Evolutionary conservation across 257 asterid species (phyloP).

Genomic region (Thymus mandschuricus): DNA sequence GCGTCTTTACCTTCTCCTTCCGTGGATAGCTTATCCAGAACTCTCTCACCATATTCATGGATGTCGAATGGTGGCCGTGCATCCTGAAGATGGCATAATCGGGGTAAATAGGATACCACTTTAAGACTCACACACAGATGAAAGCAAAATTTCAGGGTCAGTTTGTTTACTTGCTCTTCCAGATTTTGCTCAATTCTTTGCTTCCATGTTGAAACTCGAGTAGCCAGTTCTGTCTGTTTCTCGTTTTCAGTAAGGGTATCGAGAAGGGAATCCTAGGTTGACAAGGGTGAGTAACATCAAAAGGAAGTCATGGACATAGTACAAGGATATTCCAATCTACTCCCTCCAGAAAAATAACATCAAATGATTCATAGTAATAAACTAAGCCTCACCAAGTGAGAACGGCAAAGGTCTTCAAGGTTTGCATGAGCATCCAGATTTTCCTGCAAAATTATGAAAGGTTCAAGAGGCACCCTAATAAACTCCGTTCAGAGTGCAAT

Average conservation of each 20-base stretch:
- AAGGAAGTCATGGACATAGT: background rate
- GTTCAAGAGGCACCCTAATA: conserved; percentile 5
- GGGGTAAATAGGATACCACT: conserved; percentile 33
- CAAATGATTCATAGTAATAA: conserved; percentile 15
- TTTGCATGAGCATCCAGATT: conserved; percentile 50
- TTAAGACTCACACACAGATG: conserved; percentile 12
- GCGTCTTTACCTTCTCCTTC: conserved; percentile 42
- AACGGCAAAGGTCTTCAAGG: conserved; percentile 93
- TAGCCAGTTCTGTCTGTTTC: conserved; percentile 82
- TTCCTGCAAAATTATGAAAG: conserved; percentile 49
- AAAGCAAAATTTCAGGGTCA: background rate
- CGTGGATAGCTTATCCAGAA: conserved; percentile 58
- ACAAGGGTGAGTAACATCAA: conserved; percentile 26
- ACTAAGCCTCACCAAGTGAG: conserved; percentile 75
- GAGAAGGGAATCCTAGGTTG: conserved; percentile 76
- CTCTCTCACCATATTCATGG: conserved; percentile 79
- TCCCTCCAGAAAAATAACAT: conserved; percentile 19
- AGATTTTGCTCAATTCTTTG: conserved; percentile 83
- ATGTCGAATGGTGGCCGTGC: conserved; percentile 88
- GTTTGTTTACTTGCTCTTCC: conserved; percentile 74
- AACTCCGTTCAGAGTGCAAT: conserved; percentile 15
- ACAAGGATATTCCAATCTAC: background rate
- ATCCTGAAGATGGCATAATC: conserved; percentile 47
- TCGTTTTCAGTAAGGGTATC: conserved; percentile 80
- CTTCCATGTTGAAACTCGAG: conserved; percentile 91